Conservation (phyloP, 1,284 basidiomycete species). For the Naganishia sp. region DNA sequence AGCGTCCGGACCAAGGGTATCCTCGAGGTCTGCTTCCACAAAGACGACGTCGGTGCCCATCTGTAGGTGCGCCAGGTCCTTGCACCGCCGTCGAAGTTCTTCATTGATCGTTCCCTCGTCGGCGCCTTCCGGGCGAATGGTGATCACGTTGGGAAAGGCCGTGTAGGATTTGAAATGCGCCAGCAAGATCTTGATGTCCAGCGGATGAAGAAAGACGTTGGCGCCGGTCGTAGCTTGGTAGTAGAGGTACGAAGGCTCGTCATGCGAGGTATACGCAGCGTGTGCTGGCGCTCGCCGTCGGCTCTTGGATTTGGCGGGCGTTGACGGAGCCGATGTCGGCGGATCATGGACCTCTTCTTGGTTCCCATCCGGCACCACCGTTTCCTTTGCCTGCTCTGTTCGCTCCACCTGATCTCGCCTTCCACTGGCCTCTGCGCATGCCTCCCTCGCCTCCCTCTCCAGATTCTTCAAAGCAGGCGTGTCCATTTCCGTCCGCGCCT, state of each 20-base stretch:
- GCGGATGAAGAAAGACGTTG: slow-evolving; percentile 88
- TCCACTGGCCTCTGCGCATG: slow-evolving; percentile 41
- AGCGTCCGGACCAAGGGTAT: slow-evolving; percentile 70
- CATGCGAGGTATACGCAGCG: slow-evolving; percentile 24
- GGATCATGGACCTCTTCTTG: background rate
- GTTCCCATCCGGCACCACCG: slow-evolving; percentile 22
- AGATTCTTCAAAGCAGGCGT: slow-evolving; percentile 55
- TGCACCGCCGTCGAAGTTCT: slow-evolving; percentile 88
- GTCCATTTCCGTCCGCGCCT: slow-evolving; percentile 68
- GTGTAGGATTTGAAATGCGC: slow-evolving; percentile 80
- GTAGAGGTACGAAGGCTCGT: slow-evolving; percentile 70
- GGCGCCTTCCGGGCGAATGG: slow-evolving; percentile 73
- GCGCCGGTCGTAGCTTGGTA: slow-evolving; percentile 93
- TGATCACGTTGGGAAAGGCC: slow-evolving; percentile 79
- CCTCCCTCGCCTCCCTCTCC: slow-evolving; percentile 47
- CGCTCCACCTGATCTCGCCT: slow-evolving; percentile 38
- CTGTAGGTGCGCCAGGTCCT: slow-evolving; percentile 90
- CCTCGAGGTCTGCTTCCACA: slow-evolving; percentile 79
- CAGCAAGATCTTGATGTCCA: slow-evolving; percentile 91
- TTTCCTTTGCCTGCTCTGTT: slow-evolving; percentile 40
- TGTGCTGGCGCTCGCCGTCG: slow-evolving; percentile 29
- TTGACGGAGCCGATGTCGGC: slow-evolving; percentile 30
- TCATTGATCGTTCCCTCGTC: slow-evolving; percentile 72
- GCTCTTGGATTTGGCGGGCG: slow-evolving; percentile 37
- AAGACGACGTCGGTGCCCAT: slow-evolving; percentile 92